Percentiles rank a stretch among this genome's conserved stretches.
Conservation (phyloP, 805 yeast genomes). For the Candida tallmaniae region DNA sequence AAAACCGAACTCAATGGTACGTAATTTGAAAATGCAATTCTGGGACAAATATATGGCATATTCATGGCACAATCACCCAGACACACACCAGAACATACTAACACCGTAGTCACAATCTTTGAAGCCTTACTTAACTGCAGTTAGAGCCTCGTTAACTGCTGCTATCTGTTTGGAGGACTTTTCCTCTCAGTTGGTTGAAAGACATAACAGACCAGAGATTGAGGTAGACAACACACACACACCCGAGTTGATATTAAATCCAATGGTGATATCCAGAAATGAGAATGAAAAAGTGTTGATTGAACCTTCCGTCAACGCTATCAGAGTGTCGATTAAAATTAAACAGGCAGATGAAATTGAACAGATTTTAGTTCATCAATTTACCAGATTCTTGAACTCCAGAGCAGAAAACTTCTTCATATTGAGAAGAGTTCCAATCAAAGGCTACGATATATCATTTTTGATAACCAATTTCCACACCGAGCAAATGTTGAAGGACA, state of each 20-base stretch:
- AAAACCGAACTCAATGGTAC: no score
- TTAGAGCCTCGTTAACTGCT: conserved; percentile 87
- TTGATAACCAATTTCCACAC: conserved; percentile 92
- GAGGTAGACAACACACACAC: conserved; percentile 72
- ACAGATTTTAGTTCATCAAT: conserved; percentile 88
- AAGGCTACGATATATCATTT: conserved; percentile 90
- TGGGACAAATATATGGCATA: no score
- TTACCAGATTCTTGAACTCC: conserved; percentile 87
- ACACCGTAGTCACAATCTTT: conserved; percentile 78
- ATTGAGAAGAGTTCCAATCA: conserved; percentile 83
- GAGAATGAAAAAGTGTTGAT: conserved; percentile 90
- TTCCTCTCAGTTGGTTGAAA: conserved; percentile 91
- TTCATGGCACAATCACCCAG: no score
- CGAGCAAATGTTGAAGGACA: conserved; percentile 91
- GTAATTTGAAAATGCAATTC: no score
- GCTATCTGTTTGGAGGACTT: conserved; percentile 91
- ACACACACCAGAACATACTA: no score
- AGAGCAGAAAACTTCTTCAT: conserved; percentile 94
- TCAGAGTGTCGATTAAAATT: conserved; percentile 84
- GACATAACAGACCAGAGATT: conserved; percentile 96
- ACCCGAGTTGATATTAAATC: conserved; percentile 80
- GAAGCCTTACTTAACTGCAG: conserved; percentile 91
- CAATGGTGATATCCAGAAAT: conserved; percentile 86
- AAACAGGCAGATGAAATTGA: conserved; percentile 98
- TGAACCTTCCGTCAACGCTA: conserved; percentile 91